phyloP scores from a whole-genome alignment of 2,329 filamentous ascomycete genomes.

The Colletotrichum sp. region DNA sequence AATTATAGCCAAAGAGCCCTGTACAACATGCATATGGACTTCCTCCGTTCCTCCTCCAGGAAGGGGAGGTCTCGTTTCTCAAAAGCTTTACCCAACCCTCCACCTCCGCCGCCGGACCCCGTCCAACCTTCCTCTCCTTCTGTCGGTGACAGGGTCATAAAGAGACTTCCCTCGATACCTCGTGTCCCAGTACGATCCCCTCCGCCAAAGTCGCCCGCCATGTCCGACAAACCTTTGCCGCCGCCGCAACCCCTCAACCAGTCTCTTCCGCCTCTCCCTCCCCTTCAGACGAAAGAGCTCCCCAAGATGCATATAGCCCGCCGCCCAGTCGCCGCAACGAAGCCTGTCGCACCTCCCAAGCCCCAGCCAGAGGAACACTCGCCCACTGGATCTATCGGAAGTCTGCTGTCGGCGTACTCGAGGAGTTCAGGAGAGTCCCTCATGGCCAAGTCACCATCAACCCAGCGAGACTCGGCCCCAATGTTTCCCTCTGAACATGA shows the following conservation, averaged over 20 bases:
- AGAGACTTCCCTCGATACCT: slow-evolving; percentile 23
- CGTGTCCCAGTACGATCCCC: neutral
- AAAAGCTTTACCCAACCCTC: slow-evolving; percentile 61
- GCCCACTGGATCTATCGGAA: slow-evolving; percentile 50
- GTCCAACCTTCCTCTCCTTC: neutral
- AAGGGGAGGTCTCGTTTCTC: slow-evolving; percentile 60
- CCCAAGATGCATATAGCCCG: slow-evolving; percentile 5
- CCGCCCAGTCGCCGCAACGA: slow-evolving; percentile 5
- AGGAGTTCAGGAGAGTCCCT: slow-evolving; percentile 49
- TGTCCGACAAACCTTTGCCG: slow-evolving; percentile 23
- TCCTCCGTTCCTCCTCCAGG: slow-evolving; percentile 33
- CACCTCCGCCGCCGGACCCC: slow-evolving; percentile 30
- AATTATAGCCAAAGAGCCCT: neutral
- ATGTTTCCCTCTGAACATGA: slow-evolving; percentile 9
- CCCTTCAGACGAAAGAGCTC: slow-evolving; percentile 24
- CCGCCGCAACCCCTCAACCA: slow-evolving; percentile 30
- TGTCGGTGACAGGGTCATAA: neutral
- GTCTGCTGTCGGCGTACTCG: slow-evolving; percentile 61
- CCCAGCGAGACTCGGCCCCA: slow-evolving; percentile 27
- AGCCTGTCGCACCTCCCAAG: neutral
- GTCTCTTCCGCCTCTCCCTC: slow-evolving; percentile 31
- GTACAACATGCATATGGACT: slow-evolving; percentile 12
- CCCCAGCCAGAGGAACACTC: neutral
- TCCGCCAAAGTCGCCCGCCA: neutral
- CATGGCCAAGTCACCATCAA: slow-evolving; percentile 39